These are phyloP conservation scores for Fraxinus angustifolia DNA, from an alignment of 305 asterid genomes.

Conservation along the genomic window DNA sequence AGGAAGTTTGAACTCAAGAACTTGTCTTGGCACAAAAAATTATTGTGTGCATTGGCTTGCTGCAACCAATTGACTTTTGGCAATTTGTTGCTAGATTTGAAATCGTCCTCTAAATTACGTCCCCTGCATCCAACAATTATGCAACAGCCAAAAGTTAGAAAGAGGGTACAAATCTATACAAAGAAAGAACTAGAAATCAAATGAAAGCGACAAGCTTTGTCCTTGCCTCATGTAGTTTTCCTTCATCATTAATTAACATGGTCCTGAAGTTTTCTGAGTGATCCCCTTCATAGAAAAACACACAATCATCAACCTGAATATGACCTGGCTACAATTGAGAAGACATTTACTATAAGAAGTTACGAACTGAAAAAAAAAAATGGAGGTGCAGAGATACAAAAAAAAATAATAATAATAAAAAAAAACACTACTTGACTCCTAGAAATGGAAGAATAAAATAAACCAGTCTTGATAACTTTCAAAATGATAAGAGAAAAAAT, in stretches of 20 bases:
- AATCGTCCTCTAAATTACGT: constrained; percentile 38
- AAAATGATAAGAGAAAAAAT: not conserved
- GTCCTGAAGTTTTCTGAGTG: constrained; percentile 26
- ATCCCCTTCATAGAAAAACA: constrained; percentile 15
- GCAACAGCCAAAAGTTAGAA: constrained; percentile 13
- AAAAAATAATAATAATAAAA: not conserved
- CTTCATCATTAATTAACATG: constrained; percentile 32
- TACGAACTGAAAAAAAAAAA: not conserved
- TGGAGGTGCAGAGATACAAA: not conserved
- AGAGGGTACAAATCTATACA: not conserved
- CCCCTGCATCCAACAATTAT: constrained; percentile 38
- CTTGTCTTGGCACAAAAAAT: constrained; percentile 56
- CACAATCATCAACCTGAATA: constrained; percentile 17
- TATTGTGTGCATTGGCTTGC: constrained; percentile 62
- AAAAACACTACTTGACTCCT: not conserved
- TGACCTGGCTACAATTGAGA: not conserved
- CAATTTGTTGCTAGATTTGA: constrained; percentile 29
- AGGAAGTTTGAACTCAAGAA: constrained; percentile 62
- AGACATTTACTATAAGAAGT: not conserved
- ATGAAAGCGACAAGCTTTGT: not conserved
- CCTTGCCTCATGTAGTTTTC: constrained; percentile 45
- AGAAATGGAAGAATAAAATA: not conserved
- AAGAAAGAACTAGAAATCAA: not conserved
- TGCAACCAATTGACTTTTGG: constrained; percentile 69
- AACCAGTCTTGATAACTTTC: not conserved